A percentile compares a stretch with the other conserved stretches of the same genome.
These are phyloP conservation scores for Leccinum ochraceum DNA, from an alignment of 768 basidiomycete species.

Conservation along the genomic window DNA sequence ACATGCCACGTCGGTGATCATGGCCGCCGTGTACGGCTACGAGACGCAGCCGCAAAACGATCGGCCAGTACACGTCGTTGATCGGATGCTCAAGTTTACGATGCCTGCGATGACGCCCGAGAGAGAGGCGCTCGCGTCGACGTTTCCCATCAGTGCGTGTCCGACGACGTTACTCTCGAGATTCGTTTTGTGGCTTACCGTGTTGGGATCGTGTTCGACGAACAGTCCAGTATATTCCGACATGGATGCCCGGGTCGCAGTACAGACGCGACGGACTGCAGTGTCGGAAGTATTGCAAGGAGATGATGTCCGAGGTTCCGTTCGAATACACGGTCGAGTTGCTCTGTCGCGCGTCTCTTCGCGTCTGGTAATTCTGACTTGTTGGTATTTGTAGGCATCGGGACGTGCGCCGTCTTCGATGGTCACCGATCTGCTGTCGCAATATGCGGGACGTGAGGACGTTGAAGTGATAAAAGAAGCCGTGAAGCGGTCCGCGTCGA, in stretches of 20 bases:
- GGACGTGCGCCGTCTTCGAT: constrained; percentile 5
- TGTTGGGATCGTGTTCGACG: neutral
- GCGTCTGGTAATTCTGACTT: neutral
- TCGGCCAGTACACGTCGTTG: neutral
- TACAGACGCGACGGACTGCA: neutral
- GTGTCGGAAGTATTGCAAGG: constrained; percentile 20
- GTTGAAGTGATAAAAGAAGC: neutral
- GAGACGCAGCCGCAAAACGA: constrained; percentile 4
- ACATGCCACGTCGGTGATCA: constrained; percentile 27
- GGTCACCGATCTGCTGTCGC: neutral
- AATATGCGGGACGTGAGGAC: neutral
- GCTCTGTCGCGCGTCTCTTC: neutral
- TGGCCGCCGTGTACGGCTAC: constrained; percentile 13
- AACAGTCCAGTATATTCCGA: constrained; percentile 10
- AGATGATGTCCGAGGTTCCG: constrained; percentile 15
- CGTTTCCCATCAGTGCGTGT: constrained; percentile 6
- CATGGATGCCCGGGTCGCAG: constrained; percentile 9
- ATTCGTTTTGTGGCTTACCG: neutral
- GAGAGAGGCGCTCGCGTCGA: constrained; percentile 3
- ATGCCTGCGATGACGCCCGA: constrained; percentile 2
- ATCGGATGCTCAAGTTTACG: constrained; percentile 1
- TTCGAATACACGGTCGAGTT: neutral
- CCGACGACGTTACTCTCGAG: no score
- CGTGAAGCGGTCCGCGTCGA: neutral
- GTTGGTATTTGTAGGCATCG: neutral